Conservation (phyloP, 1,284 basidiomycete genomes). For the Trichosporon ovoides region DNA sequence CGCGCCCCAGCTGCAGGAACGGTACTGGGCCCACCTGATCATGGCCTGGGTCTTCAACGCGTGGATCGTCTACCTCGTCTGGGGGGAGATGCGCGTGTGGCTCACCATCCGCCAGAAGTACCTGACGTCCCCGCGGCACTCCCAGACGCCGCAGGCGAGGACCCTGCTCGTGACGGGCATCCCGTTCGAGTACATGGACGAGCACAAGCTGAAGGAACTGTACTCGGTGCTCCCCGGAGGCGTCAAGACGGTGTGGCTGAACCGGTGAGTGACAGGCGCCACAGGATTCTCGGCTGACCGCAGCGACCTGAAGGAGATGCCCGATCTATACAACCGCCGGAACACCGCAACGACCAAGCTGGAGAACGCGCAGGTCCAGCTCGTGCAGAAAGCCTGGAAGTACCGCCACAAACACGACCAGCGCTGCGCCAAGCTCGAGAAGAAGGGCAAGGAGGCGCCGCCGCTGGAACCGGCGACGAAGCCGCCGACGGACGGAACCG, state of each 20-base stretch:
- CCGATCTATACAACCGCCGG: slow-evolving; percentile 59
- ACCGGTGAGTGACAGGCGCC: slow-evolving; percentile 44
- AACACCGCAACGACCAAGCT: slow-evolving; percentile 58
- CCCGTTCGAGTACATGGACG: slow-evolving; percentile 59
- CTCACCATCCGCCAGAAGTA: slow-evolving; percentile 64
- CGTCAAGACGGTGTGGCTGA: slow-evolving; percentile 70
- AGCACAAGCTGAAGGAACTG: slow-evolving; percentile 59
- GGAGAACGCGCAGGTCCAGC: slow-evolving; percentile 59
- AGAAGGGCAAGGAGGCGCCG: slow-evolving; percentile 39
- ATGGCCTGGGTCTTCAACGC: slow-evolving; percentile 52
- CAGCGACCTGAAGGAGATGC: slow-evolving; percentile 58
- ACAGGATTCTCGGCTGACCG: slow-evolving; percentile 26
- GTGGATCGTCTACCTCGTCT: slow-evolving; percentile 66
- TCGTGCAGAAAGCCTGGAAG: slow-evolving; percentile 55
- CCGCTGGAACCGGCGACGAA: slow-evolving; percentile 34
- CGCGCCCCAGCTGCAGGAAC: slow-evolving; percentile 22
- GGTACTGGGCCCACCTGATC: slow-evolving; percentile 52
- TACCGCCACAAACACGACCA: slow-evolving; percentile 30
- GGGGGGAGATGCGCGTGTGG: slow-evolving; percentile 62
- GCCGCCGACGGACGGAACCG: slow-evolving; percentile 17
- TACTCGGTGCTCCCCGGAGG: slow-evolving; percentile 70
- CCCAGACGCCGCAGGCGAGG: slow-evolving; percentile 62
- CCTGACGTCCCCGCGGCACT: slow-evolving; percentile 61
- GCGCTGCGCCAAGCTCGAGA: slow-evolving; percentile 30
- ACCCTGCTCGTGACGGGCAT: slow-evolving; percentile 73